Conservation (phyloP, 768 basidiomycete species). For the Hortiboletus campestris region DNA sequence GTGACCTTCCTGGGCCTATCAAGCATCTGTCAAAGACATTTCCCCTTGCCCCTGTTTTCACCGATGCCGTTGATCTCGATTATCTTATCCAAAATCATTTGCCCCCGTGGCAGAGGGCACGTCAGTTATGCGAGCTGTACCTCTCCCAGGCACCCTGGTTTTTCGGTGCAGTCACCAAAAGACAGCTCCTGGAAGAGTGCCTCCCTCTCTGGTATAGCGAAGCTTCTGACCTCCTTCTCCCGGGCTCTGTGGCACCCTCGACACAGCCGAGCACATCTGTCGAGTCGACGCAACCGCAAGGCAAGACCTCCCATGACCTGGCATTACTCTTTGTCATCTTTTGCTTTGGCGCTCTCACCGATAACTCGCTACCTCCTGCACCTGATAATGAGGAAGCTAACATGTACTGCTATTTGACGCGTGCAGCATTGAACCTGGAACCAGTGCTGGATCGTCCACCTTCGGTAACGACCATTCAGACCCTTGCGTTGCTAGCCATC, state of each 20-base stretch:
- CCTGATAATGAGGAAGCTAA: conserved; percentile 54
- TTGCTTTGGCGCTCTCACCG: conserved; percentile 60
- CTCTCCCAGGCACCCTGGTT: conserved; percentile 81
- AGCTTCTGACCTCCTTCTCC: conserved; percentile 32
- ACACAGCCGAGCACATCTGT: conserved; percentile 2
- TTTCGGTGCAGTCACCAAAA: conserved; percentile 65
- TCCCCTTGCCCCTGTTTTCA: conserved; percentile 44
- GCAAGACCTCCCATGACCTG: conserved; percentile 53
- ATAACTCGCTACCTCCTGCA: conserved; percentile 48
- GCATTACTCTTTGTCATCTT: conserved; percentile 62
- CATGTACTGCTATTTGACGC: conserved; percentile 57
- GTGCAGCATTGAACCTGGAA: conserved; percentile 63
- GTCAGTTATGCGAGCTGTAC: conserved; percentile 62
- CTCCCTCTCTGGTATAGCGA: conserved; percentile 67
- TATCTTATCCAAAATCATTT: conserved; percentile 49
- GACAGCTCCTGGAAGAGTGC: conserved; percentile 62
- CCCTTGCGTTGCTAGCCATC: conserved; percentile 64
- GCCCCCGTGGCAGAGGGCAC: conserved; percentile 58
- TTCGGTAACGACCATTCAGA: conserved; percentile 67
- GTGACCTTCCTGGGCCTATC: conserved; percentile 24
- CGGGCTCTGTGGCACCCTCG: conserved; percentile 27
- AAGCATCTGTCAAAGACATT: conserved; percentile 40
- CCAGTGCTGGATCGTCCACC: conserved; percentile 70
- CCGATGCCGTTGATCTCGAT: conserved; percentile 40
- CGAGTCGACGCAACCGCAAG: conserved; percentile 10